phyloP scores from a whole-genome alignment of 208 protist species.

The Trypanosoma avium region DNA sequence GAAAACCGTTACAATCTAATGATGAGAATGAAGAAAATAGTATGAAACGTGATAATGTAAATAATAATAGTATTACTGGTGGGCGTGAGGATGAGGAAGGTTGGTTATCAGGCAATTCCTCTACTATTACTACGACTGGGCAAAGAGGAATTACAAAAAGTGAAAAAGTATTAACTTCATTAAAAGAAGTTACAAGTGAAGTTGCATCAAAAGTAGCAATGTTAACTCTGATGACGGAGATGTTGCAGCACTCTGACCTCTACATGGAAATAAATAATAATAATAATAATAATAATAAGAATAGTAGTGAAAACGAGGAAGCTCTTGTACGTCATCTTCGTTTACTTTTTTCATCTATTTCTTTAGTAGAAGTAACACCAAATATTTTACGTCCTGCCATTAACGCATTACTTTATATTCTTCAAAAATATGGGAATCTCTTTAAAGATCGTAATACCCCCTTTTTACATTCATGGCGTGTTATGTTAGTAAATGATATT shows the following conservation, averaged over 20 bases:
- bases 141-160: neutral
- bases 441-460: slow-evolving; percentile 1
- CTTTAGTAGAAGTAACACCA: slow-evolving; percentile 60
- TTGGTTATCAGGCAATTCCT: no score
- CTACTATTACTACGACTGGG: no score
- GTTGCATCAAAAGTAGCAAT: slow-evolving; percentile 11
- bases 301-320: no score
- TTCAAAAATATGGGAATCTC: slow-evolving; percentile 16
- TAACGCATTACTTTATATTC: slow-evolving; percentile 36
- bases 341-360: slow-evolving; percentile 45
- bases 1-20: slow-evolving; percentile 5
- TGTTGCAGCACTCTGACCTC: neutral
- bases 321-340: slow-evolving; percentile 25
- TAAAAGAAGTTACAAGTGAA: slow-evolving; percentile 15
- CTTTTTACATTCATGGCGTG: slow-evolving; percentile 51
- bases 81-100: neutral
- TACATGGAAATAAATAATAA: slow-evolving; percentile 19
- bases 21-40: neutral
- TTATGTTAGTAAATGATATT: slow-evolving; percentile 49
- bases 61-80: no score
- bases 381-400: slow-evolving; percentile 48
- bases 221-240: slow-evolving; percentile 9
- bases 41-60: neutral
- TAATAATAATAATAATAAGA: no score
- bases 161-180: no score